phyloP scores from a whole-genome alignment of 139 green algal species.

The Closterium sp. region DNA sequence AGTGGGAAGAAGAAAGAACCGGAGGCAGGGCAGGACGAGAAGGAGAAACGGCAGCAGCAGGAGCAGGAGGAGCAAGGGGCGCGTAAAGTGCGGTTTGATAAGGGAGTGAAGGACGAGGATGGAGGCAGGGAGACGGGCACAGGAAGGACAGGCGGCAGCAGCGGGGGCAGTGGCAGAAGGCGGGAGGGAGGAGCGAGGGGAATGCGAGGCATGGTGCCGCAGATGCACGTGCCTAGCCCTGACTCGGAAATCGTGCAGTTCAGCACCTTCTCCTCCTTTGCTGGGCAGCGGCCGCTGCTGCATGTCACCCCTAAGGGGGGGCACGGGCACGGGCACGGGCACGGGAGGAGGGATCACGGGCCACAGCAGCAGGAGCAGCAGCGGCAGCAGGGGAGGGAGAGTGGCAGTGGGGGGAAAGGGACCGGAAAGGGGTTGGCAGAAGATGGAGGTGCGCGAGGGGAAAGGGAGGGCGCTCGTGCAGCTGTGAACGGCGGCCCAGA shows the following conservation, averaged over 20 bases:
- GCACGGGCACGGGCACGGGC: too few species aligned
- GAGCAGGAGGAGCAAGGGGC: neutral
- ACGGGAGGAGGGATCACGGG: neutral
- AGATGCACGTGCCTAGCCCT: neutral
- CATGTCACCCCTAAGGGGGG: neutral
- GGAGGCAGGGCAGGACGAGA: neutral
- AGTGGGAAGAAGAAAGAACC: neutral
- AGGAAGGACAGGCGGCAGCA: neutral
- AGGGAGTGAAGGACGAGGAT: neutral
- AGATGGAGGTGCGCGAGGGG: neutral
- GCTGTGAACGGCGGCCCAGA: too few species aligned
- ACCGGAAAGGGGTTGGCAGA: neutral
- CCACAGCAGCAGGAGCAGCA: neutral
- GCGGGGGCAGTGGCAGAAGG: too few species aligned
- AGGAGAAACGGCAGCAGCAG: neutral
- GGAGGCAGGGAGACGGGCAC: neutral
- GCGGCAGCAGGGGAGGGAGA: neutral
- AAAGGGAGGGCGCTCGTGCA: neutral
- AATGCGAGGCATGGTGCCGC: neutral
- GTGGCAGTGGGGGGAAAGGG: neutral
- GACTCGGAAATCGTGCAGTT: neutral
- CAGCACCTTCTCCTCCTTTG: neutral
- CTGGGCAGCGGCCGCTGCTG: neutral
- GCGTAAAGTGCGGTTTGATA: neutral
- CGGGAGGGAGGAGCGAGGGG: neutral